Conservation (phyloP, 805 yeast species). For the Metschnikowia drakensbergensis region DNA sequence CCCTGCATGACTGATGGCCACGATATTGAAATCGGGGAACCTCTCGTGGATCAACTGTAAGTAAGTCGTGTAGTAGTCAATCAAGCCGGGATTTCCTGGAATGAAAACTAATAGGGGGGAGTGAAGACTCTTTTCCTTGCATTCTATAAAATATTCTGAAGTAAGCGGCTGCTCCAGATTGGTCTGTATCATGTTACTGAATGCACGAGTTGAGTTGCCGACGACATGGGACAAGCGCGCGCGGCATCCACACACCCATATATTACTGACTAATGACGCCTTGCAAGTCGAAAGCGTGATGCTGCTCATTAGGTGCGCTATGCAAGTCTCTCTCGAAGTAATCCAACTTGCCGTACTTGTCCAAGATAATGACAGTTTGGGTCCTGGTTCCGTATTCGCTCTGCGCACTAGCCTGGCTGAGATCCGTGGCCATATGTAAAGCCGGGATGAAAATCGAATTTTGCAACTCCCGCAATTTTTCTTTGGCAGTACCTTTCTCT, state of each 20-base stretch:
- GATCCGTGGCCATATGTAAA: constrained; percentile 22
- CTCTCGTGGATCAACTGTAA: constrained; percentile 39
- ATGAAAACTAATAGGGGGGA: constrained; percentile 48
- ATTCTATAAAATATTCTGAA: constrained; percentile 20
- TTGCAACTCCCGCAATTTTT: constrained; percentile 41
- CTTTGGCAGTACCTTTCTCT: constrained; percentile 13
- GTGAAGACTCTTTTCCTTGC: constrained; percentile 18
- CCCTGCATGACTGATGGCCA: constrained; percentile 67
- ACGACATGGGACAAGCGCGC: background rate
- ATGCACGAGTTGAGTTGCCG: background rate
- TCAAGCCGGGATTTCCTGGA: constrained; percentile 78
- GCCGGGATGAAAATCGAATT: constrained; percentile 74
- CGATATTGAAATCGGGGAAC: constrained; percentile 46
- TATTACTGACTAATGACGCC: background rate
- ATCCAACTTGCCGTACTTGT: constrained; percentile 46
- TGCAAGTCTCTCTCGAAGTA: constrained; percentile 64
- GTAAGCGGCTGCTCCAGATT: constrained; percentile 25
- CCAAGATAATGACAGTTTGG: constrained; percentile 69
- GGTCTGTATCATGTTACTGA: constrained; percentile 4
- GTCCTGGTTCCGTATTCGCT: constrained; percentile 81
- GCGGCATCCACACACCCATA: constrained; percentile 2
- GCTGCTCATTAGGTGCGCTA: constrained; percentile 12
- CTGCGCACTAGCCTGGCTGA: background rate
- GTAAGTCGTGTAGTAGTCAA: constrained; percentile 59
- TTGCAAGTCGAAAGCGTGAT: constrained; percentile 15